These are phyloP conservation scores for Colletotrichum lupini DNA, from an alignment of 2,329 filamentous ascomycete species.

Conservation along the genomic window DNA sequence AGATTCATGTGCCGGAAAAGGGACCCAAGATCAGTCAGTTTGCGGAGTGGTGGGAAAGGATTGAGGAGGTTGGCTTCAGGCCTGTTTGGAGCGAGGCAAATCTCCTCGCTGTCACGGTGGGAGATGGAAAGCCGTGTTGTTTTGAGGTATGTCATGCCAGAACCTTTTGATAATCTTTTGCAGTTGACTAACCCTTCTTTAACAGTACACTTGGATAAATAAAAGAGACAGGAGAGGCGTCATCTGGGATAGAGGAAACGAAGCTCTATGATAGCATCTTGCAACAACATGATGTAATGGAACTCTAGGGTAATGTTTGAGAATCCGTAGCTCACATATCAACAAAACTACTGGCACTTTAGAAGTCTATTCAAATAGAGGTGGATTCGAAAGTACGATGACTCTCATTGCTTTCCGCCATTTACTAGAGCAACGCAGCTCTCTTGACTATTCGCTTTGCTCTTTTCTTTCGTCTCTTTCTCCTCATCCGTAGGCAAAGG, in stretches of 20 bases:
- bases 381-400: no score
- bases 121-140: background rate
- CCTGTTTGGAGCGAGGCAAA: conserved; percentile 39
- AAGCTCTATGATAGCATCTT: background rate
- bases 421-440: background rate
- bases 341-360: no score
- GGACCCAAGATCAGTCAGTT: background rate
- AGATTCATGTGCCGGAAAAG: conserved; percentile 31
- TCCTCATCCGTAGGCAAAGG: background rate
- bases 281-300: background rate
- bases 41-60: conserved; percentile 37
- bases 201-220: background rate
- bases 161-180: no score
- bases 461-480: background rate
- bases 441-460: background rate
- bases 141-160: background rate
- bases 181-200: no score
- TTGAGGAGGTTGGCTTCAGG: conserved; percentile 36
- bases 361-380: no score
- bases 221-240: background rate
- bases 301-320: no score
- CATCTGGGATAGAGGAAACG: background rate
- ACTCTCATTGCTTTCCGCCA: no score
- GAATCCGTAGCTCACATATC: no score
- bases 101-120: conserved; percentile 36